Conservation (phyloP, 192 early-diverging fungal genomes). For the Backusella mclennaniae region DNA sequence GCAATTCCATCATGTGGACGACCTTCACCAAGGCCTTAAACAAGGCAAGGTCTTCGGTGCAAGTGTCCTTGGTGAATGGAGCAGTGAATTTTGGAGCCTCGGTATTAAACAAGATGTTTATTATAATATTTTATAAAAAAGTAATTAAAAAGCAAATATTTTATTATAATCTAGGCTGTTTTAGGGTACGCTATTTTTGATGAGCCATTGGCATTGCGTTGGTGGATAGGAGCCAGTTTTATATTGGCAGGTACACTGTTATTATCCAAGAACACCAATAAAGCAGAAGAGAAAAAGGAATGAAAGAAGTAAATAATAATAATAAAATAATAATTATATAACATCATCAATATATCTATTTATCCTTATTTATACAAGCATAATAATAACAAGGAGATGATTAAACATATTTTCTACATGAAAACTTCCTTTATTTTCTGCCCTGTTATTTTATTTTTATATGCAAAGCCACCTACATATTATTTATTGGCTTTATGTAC, state of each 20-base stretch:
- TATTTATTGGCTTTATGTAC: neutral
- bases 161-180: conserved; percentile 51
- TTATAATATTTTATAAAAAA: neutral
- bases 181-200: conserved; percentile 72
- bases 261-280: conserved; percentile 7
- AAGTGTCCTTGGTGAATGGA: conserved; percentile 78
- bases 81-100: conserved; percentile 75
- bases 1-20: conserved; percentile 88
- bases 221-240: conserved; percentile 84
- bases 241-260: conserved; percentile 64
- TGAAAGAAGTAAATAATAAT: too few species aligned
- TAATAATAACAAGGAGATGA: neutral
- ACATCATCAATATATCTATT: too few species aligned
- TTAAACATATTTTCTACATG: neutral
- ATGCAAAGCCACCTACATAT: conserved; percentile 5
- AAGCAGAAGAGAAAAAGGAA: neutral
- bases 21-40: conserved; percentile 83
- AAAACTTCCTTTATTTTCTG: neutral
- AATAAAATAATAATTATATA: too few species aligned
- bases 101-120: conserved; percentile 23
- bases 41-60: conserved; percentile 67
- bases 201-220: conserved; percentile 68
- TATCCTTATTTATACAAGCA: neutral
- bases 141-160: neutral
- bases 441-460: neutral